Base-by-base conservation (phyloP, 352 stramenopile species). In the Phytophthora brassicae region DNA sequence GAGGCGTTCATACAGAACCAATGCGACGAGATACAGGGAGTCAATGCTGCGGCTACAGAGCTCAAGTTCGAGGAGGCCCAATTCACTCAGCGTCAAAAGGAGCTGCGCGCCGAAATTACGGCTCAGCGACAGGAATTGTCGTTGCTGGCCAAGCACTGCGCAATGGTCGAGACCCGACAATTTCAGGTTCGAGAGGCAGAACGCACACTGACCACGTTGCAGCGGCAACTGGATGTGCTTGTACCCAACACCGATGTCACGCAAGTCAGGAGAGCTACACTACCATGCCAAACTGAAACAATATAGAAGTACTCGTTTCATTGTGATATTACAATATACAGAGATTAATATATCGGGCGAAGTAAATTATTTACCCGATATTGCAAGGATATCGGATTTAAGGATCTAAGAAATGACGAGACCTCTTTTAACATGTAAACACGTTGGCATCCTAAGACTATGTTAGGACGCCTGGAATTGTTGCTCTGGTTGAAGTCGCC, bases 31-130 rank as follows among this genome's bases (percentile, higher is more conserved):
- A 57, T 75, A 7, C 11, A 20, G 0, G 54, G 39, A 14, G 57
- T 86, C 14, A 70, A 81, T 41, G 44, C 47, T 11, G 64, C 51
- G 6, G 62, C 75, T 1, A 56, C 70, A 33, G 50, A 50, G 23
- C 64, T 73, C 50, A 82, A 80, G 53, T 67, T 81, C 53, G 23
- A 55, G 13, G 80, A 89, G 31, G 68, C 80, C 8, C 62, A 74
- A 49, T 66, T 84, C 26, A 78, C 72, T 22, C 74, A 86, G 42
- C 60, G 56, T 6, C 78, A 87, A 51, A 88, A 88, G 46, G 57
- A 71, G 33, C 44, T 90, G 20, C 72, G 76, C 17, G 35, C 43
- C 3, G 67, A 84, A 26, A 80, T 86, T 68, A 55, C 61, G 4
- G 24, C 63, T 20, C 61, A 60, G 22, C 38, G 54, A 4, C 50